Base-by-base conservation (phyloP, 2,329 filamentous ascomycete species). In the Ophiocordyceps sinensis region DNA sequence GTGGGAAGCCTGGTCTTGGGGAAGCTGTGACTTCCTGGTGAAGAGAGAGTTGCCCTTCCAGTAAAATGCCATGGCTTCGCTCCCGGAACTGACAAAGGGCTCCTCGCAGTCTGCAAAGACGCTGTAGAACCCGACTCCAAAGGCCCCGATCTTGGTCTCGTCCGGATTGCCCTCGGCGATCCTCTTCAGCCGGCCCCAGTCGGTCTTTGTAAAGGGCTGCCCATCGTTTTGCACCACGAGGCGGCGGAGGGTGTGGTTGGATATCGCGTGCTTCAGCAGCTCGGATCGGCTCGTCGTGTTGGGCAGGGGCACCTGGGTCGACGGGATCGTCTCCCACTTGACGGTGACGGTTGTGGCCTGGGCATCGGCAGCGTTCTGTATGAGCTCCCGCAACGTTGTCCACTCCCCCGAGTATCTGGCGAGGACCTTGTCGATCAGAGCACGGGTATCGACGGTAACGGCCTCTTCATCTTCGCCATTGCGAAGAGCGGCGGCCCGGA, bases 111-210 rank as follows among this genome's bases (percentile, higher is more conserved):
- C 91, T 46, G 91, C 85, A 59, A 98, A 98, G 32, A 96, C 89
- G 58, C 85, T 94, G 70, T 98, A 98, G 65, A 98, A 98, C 3
- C 91, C 91, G 28, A 98, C 91, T 49, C 91, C 91, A 58, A 98
- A 98, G 4, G 91, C 93, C 41, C 91, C 91, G 53, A 98, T 98
- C 68, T 98, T 98, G 37, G 88, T 96, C 64, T 98, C 91, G 59
- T 98, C 91, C 0, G 91, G 91, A 55, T 98, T 98, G 37, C 91
- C 93, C 60, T 98, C 91, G n/a, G 91, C 93, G 47, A 98, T 98
- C 45, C 89, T 79, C 68, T 96, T 96, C 48, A 98, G 60, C 41
- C 91, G 76, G 37, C 79, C 79, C 91, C 91, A 98, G 61, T 98
- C 91, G 15, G 87, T 93, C 52, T 82, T 75, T 40, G 78, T 82